Percentiles rank a stretch among this genome's conserved stretches.
Evolutionary conservation across 371 early-diverging fungal species (phyloP).

Genomic region (Entomophthora muscae): DNA sequence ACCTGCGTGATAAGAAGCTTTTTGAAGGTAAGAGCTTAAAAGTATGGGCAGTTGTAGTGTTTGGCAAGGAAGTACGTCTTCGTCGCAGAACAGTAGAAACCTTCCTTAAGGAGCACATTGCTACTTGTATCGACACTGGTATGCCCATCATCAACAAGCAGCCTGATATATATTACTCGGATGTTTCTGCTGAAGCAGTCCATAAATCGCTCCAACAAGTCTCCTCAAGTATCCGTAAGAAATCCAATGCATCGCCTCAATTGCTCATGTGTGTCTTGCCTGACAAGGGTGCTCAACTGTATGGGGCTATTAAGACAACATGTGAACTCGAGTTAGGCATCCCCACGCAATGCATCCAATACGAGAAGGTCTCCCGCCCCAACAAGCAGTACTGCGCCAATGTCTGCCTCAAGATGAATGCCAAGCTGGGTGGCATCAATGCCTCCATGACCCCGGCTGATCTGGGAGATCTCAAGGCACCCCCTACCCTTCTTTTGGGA

Average conservation of each 20-base stretch:
- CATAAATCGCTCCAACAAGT: slow-evolving; percentile 54
- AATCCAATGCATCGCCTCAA: slow-evolving; percentile 50
- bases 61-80: slow-evolving; percentile 19
- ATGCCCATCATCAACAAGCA: slow-evolving; percentile 49
- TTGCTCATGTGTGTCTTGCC: slow-evolving; percentile 66
- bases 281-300: slow-evolving; percentile 65
- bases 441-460: slow-evolving; percentile 10
- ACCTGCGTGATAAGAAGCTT: slow-evolving; percentile 70
- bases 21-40: slow-evolving; percentile 50
- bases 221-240: slow-evolving; percentile 31
- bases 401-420: slow-evolving; percentile 73
- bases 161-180: slow-evolving; percentile 31
- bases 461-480: slow-evolving; percentile 22
- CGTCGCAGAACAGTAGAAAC: slow-evolving; percentile 17
- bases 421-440: slow-evolving; percentile 67
- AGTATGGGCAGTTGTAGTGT: slow-evolving; percentile 67
- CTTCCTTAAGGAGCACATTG: slow-evolving; percentile 27
- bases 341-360: slow-evolving; percentile 81
- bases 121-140: slow-evolving; percentile 31
- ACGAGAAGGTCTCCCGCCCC: slow-evolving; percentile 40
- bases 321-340: slow-evolving; percentile 81
- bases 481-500: slow-evolving; percentile 64
- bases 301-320: slow-evolving; percentile 85
- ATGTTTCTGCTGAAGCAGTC: slow-evolving; percentile 22
- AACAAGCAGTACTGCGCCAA: slow-evolving; percentile 55